Evolutionary conservation across 208 protist genomes (phyloP).

Genomic region (Crithidia brevicula): DNA sequence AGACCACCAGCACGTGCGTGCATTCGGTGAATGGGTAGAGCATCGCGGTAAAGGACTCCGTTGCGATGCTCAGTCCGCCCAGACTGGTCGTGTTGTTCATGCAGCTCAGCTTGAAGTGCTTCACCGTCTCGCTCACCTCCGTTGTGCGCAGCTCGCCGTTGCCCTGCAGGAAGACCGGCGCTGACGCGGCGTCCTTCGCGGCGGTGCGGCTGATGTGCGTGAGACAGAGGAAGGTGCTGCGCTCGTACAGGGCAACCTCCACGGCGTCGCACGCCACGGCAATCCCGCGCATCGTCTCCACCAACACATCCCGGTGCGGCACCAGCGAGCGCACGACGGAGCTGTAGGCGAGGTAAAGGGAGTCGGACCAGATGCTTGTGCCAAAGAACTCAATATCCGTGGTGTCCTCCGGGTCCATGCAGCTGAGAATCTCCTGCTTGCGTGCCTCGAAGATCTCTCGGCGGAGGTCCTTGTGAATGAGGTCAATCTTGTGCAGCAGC

Average conservation of each 20-base stretch:
- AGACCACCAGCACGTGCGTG: slow-evolving; percentile 87
- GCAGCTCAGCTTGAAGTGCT: slow-evolving; percentile 93
- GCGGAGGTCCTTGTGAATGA: slow-evolving; percentile 80
- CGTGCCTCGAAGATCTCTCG: slow-evolving; percentile 71
- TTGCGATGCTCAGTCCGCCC: slow-evolving; percentile 77
- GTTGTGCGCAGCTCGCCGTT: slow-evolving; percentile 75
- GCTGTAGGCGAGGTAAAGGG: slow-evolving; percentile 96
- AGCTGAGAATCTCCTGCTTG: slow-evolving; percentile 74
- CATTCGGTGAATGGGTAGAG: slow-evolving; percentile 87
- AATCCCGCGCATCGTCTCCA: slow-evolving; percentile 93
- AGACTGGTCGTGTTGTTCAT: slow-evolving; percentile 90
- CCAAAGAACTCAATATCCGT: slow-evolving; percentile 94
- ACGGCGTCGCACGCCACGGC: slow-evolving; percentile 95
- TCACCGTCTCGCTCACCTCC: slow-evolving; percentile 89
- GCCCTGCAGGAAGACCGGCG: slow-evolving; percentile 18
- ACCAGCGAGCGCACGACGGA: slow-evolving; percentile 97
- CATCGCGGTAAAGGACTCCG: slow-evolving; percentile 76
- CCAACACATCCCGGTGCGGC: slow-evolving; percentile 94
- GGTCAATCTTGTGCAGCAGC: slow-evolving; percentile 99
- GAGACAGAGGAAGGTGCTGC: slow-evolving; percentile 97
- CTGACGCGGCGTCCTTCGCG: slow-evolving; percentile 16
- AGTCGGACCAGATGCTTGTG: slow-evolving; percentile 99
- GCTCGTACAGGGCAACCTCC: slow-evolving; percentile 98
- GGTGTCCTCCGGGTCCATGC: slow-evolving; percentile 50
- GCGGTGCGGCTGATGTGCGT: slow-evolving; percentile 85